phyloP scores from a whole-genome alignment of 768 basidiomycete species.

The Panus rudis region DNA sequence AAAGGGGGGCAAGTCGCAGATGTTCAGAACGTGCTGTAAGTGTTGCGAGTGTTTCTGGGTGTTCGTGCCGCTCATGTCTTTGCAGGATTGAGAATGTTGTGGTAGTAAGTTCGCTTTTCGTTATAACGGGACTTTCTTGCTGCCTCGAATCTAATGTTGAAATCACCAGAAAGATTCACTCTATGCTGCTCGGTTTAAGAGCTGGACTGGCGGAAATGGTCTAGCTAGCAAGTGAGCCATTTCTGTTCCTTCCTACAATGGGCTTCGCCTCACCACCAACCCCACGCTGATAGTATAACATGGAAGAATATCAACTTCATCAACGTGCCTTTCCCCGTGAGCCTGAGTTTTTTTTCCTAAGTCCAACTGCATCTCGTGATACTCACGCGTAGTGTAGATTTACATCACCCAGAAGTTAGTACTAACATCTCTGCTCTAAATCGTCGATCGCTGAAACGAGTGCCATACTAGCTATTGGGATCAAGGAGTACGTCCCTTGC shows the following conservation, averaged over 20 bases:
- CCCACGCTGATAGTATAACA: conserved; percentile 34
- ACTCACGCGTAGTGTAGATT: conserved; percentile 31
- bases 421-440: neutral
- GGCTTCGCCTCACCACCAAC: too few relatives aligned
- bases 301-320: conserved; percentile 50
- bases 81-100: conserved; percentile 22
- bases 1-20: conserved; percentile 38
- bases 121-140: neutral
- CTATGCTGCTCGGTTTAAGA: conserved; percentile 62
- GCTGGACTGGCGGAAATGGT: conserved; percentile 59
- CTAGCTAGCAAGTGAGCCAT: conserved; percentile 42
- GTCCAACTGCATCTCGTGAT: neutral
- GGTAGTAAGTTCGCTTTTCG: conserved; percentile 13
- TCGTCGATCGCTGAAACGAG: neutral
- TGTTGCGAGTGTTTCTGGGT: neutral
- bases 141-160: neutral
- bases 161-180: conserved; percentile 37
- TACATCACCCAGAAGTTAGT: conserved; percentile 56
- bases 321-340: conserved; percentile 49
- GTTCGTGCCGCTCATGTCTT: neutral
- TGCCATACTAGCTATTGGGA: conserved; percentile 49
- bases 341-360: conserved; percentile 3
- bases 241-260: too few relatives aligned
- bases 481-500: conserved; percentile 40
- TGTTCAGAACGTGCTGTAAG: conserved; percentile 52